phyloP scores from a whole-genome alignment of 2,329 filamentous ascomycete species.

The Penicillium sp. region DNA sequence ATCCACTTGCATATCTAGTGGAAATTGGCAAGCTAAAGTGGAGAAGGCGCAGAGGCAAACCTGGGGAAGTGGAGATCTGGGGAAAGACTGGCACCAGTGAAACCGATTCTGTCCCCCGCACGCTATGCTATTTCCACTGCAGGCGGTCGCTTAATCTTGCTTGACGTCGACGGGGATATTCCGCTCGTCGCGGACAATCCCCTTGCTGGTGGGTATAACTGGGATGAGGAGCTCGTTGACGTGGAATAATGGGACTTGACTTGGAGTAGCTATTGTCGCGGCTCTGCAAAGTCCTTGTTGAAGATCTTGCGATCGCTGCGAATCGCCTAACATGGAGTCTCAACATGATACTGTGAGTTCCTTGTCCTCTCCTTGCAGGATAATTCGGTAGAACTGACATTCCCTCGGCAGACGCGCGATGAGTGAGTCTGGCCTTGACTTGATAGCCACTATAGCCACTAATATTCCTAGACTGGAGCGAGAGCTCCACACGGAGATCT shows the following conservation, averaged over 20 bases:
- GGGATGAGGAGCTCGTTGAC: background rate
- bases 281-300: background rate
- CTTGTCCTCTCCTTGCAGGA: background rate
- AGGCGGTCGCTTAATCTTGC: background rate
- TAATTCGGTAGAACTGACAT: background rate
- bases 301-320: background rate
- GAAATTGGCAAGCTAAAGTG: background rate
- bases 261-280: background rate
- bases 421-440: slow-evolving; percentile 24
- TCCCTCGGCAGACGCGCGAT: slow-evolving; percentile 27
- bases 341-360: slow-evolving; percentile 47
- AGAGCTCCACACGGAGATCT: slow-evolving; percentile 59
- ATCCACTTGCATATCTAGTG: background rate
- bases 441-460: slow-evolving; percentile 37
- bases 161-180: background rate
- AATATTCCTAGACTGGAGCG: slow-evolving; percentile 51
- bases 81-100: background rate
- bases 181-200: background rate
- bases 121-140: background rate
- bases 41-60: background rate
- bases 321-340: slow-evolving; percentile 49
- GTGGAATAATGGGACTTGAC: background rate
- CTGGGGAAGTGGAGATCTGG: background rate
- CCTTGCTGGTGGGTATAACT: background rate
- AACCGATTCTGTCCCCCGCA: background rate